Percentiles rank a stretch among this genome's conserved stretches.
Evolutionary conservation across 345 rosid species (phyloP).

Genomic region (Lepidium sativum): DNA sequence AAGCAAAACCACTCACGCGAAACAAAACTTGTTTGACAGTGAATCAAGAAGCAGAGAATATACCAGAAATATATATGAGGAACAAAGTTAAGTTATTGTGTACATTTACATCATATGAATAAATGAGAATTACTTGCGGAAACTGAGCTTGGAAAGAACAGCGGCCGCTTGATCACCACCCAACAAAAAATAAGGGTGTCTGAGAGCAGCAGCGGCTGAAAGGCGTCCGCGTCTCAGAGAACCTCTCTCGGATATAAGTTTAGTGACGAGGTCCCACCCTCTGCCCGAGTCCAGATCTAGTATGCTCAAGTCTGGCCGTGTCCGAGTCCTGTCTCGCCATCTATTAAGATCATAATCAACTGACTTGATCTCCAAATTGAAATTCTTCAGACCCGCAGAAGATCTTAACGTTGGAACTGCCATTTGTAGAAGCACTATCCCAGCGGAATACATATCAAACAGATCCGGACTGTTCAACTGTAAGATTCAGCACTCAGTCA

Average conservation of each 20-base stretch:
- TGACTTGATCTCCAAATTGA: slow-evolving; percentile 58
- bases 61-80: not conserved
- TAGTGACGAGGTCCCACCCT: slow-evolving; percentile 93
- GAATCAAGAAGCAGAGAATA: slow-evolving; percentile 7
- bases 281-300: slow-evolving; percentile 88
- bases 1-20: slow-evolving; percentile 6
- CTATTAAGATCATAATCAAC: slow-evolving; percentile 52
- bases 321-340: slow-evolving; percentile 66
- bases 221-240: slow-evolving; percentile 72
- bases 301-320: slow-evolving; percentile 63
- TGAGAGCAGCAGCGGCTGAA: slow-evolving; percentile 82
- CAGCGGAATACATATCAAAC: slow-evolving; percentile 85
- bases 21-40: not conserved
- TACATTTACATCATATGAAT: slow-evolving; percentile 8
- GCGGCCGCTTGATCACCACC: slow-evolving; percentile 93
- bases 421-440: slow-evolving; percentile 91
- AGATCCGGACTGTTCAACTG: slow-evolving; percentile 96
- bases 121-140: slow-evolving; percentile 34
- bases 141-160: slow-evolving; percentile 70
- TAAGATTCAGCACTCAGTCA: slow-evolving; percentile 17
- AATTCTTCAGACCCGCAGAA: slow-evolving; percentile 63
- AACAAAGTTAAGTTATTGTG: not conserved
- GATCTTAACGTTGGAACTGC: slow-evolving; percentile 75
- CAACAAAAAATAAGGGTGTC: slow-evolving; percentile 90
- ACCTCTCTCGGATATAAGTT: slow-evolving; percentile 76